A percentile compares a stretch with the other conserved stretches of the same genome.
Evolutionary conservation across 495 filamentous ascomycete species (phyloP).

Genomic region (Terfezia boudieri): DNA sequence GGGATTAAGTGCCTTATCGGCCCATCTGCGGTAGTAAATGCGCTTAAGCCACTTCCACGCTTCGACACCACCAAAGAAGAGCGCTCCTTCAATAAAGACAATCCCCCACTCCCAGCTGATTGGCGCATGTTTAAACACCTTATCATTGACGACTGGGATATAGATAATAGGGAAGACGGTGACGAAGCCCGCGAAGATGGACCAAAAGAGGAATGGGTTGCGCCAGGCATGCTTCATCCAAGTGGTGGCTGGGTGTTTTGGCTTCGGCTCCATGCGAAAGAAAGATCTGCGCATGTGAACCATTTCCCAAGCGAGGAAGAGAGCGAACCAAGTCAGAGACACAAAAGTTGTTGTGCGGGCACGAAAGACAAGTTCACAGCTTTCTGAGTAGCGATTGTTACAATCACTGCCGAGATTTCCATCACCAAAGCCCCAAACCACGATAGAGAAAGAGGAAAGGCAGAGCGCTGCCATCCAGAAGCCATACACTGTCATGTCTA

Average conservation of each 20-base stretch:
- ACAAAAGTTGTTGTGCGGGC: conserved; percentile 58
- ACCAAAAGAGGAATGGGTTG: conserved; percentile 51
- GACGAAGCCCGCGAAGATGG: conserved; percentile 42
- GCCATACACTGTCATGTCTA: conserved; percentile 49
- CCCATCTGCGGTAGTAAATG: conserved; percentile 19
- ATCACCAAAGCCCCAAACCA: conserved; percentile 43
- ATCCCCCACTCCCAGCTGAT: conserved; percentile 56
- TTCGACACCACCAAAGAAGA: conserved; percentile 45
- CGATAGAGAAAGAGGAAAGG: conserved; percentile 38
- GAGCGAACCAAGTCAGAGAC: conserved; percentile 51
- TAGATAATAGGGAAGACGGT: conserved; percentile 52
- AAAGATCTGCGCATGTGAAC: conserved; percentile 43
- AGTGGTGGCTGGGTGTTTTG: conserved; percentile 27
- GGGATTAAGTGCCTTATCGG: conserved; percentile 16
- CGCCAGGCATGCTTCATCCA: conserved; percentile 43
- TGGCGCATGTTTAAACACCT: conserved; percentile 46
- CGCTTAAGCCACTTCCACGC: conserved; percentile 46
- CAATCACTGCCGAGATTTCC: conserved; percentile 39
- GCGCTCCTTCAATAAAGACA: conserved; percentile 31
- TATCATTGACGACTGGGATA: conserved; percentile 44
- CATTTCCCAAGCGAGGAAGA: conserved; percentile 57
- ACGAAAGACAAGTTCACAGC: conserved; percentile 47
- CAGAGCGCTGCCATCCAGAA: conserved; percentile 48
- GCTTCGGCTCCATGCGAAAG: conserved; percentile 41
- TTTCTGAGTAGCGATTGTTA: conserved; percentile 32